Evolutionary conservation across 352 stramenopile species (phyloP).

Genomic region (Pythium oligandrum): DNA sequence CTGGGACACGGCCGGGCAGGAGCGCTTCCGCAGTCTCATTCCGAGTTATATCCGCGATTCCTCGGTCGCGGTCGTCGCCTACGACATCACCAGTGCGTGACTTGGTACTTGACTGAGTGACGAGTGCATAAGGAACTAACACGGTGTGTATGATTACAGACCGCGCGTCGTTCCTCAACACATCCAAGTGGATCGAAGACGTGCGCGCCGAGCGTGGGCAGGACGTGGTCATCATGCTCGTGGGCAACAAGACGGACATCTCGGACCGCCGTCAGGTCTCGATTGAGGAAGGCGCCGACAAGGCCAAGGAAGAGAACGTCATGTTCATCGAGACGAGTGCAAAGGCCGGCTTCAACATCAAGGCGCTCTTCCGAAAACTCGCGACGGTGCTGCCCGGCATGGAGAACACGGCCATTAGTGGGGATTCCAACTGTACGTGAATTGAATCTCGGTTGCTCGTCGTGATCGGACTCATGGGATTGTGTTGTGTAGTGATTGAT

Average conservation of each 20-base stretch:
- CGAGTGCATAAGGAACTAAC: background rate
- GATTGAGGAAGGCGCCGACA: constrained; percentile 97
- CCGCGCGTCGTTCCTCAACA: constrained; percentile 97
- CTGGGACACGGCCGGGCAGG: constrained; percentile 98
- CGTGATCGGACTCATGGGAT: constrained; percentile 2
- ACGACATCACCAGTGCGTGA: constrained; percentile 97
- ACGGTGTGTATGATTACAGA: constrained; percentile 35
- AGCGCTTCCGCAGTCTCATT: constrained; percentile 94
- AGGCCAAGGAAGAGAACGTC: constrained; percentile 96
- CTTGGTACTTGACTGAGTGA: constrained; percentile 1
- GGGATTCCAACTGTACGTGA: constrained; percentile 80
- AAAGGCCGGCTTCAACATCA: constrained; percentile 98
- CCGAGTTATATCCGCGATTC: constrained; percentile 98
- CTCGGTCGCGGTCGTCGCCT: constrained; percentile 99
- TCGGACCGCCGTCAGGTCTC: constrained; percentile 95
- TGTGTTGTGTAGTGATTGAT: constrained; percentile 63
- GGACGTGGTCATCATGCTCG: constrained; percentile 99
- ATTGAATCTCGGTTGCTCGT: background rate
- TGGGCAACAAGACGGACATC: constrained; percentile 99
- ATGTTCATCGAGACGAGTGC: constrained; percentile 99
- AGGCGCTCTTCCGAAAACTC: constrained; percentile 98
- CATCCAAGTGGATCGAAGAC: constrained; percentile 99
- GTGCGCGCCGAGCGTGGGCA: constrained; percentile 96
- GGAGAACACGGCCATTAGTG: constrained; percentile 87
- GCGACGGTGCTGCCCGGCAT: constrained; percentile 96